Percentiles rank a stretch among this genome's conserved stretches.
Evolutionary conservation across 2,329 filamentous ascomycete species (phyloP).

Genomic region (Ascochyta koolunga): DNA sequence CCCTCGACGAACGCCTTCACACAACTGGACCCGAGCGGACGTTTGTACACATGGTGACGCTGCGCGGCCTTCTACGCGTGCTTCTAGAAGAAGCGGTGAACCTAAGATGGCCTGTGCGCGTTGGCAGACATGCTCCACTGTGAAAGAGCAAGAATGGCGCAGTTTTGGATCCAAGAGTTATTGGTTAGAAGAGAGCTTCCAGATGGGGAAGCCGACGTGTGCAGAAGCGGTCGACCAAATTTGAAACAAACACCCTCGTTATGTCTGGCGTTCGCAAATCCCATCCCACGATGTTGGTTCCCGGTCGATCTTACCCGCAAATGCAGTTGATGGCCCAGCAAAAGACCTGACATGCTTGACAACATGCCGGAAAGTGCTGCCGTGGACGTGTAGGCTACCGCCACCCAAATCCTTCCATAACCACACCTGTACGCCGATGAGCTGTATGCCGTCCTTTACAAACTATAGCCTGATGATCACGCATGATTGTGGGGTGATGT

Average conservation of each 20-base stretch:
- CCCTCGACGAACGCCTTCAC: not conserved
- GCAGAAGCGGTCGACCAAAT: slow-evolving; percentile 2
- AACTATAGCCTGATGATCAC: slow-evolving; percentile 14
- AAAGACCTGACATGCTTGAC: slow-evolving; percentile 2
- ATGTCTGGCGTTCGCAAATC: slow-evolving; percentile 1
- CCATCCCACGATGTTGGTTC: slow-evolving; percentile 3
- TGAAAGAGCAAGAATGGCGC: not conserved
- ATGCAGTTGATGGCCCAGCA: slow-evolving; percentile 1
- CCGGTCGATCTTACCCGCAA: slow-evolving; percentile 7
- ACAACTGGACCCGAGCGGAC: slow-evolving; percentile 3
- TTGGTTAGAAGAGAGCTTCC: not conserved
- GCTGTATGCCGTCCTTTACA: not conserved
- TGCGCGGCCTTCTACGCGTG: slow-evolving; percentile 13
- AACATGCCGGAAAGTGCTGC: not conserved
- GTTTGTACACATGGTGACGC: slow-evolving; percentile 9
- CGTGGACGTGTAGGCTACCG: not conserved
- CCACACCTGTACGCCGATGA: not conserved
- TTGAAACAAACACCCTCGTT: slow-evolving; percentile 3
- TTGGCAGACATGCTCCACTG: not conserved
- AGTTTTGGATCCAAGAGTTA: not conserved
- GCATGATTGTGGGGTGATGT: slow-evolving; percentile 18
- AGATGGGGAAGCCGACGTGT: slow-evolving; percentile 7
- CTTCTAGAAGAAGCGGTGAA: slow-evolving; percentile 21
- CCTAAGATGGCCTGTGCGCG: slow-evolving; percentile 12
- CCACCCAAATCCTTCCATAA: not conserved